Evolutionary conservation across 192 early-diverging fungal genomes (phyloP), one percentile per base, ranked within the genome.

Genomic region (Coemansia sp.): DNA sequence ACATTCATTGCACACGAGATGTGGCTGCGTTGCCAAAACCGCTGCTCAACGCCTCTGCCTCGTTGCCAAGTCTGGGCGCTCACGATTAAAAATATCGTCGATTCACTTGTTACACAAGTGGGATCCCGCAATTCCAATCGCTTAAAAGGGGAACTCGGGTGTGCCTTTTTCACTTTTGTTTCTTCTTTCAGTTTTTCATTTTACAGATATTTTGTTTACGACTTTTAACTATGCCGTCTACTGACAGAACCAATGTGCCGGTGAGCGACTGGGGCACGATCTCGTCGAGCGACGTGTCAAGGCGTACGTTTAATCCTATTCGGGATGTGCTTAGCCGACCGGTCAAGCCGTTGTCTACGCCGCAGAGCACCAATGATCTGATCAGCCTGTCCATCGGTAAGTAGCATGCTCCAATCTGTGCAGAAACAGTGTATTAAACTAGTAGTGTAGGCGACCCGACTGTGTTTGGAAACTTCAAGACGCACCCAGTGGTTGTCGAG

Each of bases 391-490:
- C 62, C 56, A 84, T 75, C 46, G 78, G 66, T 82, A 66, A 38
- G 59, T 34, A n/a, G 4, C 4, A 34, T 34, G 8, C 8, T 34
- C 31, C 31, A 34, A 34, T 58, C 1, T 10, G n/a, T 40, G 15
- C 50, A 59, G 51, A 25, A 19, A 17, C 46, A 6, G 15, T 31
- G 55, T 37, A 25, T 26, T 6, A 54, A 47, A 54, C 5, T 28
- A 3, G 19, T 21, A 21, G 12, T 48, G 58, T 60, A 60, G 88
- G 93, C 52, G 94, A 96, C 73, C 94, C 94, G 12, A 93, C 94
- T 5, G 83, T 88, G 38, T 93, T 91, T 85, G 94, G 94, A 34
- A 96, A 96, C 82, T 90, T 96, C 78, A 91, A 94, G 66, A 82
- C 89, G 21, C 84, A 89, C 69, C 69, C 85, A 8, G 84, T 68